Base-by-base conservation (phyloP, 2,329 filamentous ascomycete species). In the Clonostachys solani region DNA sequence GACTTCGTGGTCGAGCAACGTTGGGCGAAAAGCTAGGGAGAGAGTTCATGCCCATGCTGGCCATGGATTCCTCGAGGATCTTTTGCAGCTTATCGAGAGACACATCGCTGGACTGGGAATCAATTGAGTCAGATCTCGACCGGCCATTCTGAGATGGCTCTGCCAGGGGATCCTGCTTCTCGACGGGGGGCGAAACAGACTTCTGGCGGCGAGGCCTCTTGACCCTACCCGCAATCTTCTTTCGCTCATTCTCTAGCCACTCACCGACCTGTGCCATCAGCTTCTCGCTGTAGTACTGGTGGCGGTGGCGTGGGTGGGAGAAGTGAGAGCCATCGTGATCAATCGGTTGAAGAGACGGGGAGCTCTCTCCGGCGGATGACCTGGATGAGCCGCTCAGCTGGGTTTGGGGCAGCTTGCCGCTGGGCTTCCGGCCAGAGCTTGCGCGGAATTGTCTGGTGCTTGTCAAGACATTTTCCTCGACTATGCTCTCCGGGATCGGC, bases 191-290 rank as follows among this genome's bases (percentile, higher is more conserved):
- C 41, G 65, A 67, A 49, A 65, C 66, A 46, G 67, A 66, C 60
- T 68, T 74, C 56, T 67, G 72, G 50, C 64, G 70, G 36, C 59
- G 60, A 64, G 72, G 49, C 45, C 56, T 58, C 50, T 58, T 73
- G 55, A 60, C 75, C 59, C 76, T 81, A 44, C 75, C 74, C 10
- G 74, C 66, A 37, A 78, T 76, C 56, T 83, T 82, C 33, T 74
- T 68, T 60, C 85, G 87, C 67, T 96, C 91, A 44, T 85, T 80
- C 56, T 92, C 83, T 37, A 96, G 71, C 92, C 92, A 97, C 54
- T 89, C 83, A 23, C 81, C 77, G 13, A 96, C 83, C 60, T 95
- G 89, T 17, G 83, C 76, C 29, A 94, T 68, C 8, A 95, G 66
- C 52, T 75, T 79, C 54, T 83, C 73, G 45, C 73, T 73, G 44